Conservation (phyloP, 768 basidiomycete genomes). For the Lactarius sp. region DNA sequence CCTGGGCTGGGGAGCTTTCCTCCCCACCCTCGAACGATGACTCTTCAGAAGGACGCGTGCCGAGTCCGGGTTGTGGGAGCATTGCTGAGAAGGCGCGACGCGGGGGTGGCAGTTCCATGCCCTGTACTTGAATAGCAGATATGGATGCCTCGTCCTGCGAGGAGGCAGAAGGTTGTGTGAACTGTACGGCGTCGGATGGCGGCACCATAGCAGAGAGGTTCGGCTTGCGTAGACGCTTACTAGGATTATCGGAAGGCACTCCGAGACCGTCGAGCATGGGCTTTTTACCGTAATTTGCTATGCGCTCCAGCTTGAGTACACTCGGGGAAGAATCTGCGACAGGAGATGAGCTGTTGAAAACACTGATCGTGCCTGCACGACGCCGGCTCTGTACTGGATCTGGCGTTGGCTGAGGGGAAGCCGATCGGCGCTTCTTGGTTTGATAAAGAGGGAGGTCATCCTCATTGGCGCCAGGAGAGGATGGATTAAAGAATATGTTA, state of each 20-base stretch:
- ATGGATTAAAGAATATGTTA: constrained; percentile 53
- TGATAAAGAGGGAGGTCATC: constrained; percentile 35
- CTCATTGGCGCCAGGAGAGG: constrained; percentile 38
- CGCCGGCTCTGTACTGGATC: constrained; percentile 21
- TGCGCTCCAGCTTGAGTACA: constrained; percentile 44
- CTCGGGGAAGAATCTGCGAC: constrained; percentile 47
- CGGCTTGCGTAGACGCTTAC: constrained; percentile 61
- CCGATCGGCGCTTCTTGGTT: constrained; percentile 33
- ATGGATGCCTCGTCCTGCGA: constrained; percentile 20
- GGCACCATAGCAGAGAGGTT: constrained; percentile 59
- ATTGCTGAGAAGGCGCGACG: constrained; percentile 77
- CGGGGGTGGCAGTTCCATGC: constrained; percentile 39
- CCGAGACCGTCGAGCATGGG: constrained; percentile 51
- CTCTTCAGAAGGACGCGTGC: constrained; percentile 41
- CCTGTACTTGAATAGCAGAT: constrained; percentile 4
- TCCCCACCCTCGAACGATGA: constrained; percentile 49
- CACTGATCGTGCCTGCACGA: constrained; percentile 20
- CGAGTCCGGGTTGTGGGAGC: constrained; percentile 37
- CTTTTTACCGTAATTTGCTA: constrained; percentile 40
- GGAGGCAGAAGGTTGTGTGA: constrained; percentile 38
- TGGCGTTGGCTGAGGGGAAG: constrained; percentile 28
- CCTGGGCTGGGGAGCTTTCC: constrained; percentile 76
- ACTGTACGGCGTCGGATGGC: constrained; percentile 36
- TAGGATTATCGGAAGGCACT: constrained; percentile 44
- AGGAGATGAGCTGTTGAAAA: constrained; percentile 41